Percentiles rank a stretch among this genome's conserved stretches.
These are phyloP conservation scores for Ophiostoma tasmaniense DNA, from an alignment of 2,329 filamentous ascomycete species.

Conservation along the genomic window DNA sequence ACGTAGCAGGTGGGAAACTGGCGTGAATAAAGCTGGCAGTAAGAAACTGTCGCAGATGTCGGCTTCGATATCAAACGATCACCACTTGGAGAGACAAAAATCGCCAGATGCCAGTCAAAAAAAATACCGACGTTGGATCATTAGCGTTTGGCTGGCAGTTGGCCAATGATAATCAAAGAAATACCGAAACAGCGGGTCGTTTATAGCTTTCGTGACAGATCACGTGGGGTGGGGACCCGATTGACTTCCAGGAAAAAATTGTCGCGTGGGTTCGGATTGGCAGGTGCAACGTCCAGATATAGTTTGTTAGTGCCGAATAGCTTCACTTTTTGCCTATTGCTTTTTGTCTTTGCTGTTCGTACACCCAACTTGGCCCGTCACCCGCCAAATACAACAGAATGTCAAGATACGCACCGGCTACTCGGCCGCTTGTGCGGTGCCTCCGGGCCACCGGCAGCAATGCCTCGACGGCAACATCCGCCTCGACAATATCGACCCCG, in stretches of 20 bases:
- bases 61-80: neutral
- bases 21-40: neutral
- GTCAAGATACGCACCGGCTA: slow-evolving; percentile 19
- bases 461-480: slow-evolving; percentile 3
- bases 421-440: slow-evolving; percentile 21
- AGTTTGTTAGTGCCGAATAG: slow-evolving; percentile 2
- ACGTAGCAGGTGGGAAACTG: no score
- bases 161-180: neutral
- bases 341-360: neutral
- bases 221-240: slow-evolving; percentile 5
- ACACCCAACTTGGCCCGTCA: neutral
- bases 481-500: slow-evolving; percentile 6
- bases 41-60: neutral
- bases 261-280: slow-evolving; percentile 12
- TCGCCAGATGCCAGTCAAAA: neutral
- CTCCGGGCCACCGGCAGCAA: slow-evolving; percentile 13
- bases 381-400: slow-evolving; percentile 9
- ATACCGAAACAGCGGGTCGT: neutral
- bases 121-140: neutral
- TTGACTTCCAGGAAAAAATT: slow-evolving; percentile 11
- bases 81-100: neutral
- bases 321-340: slow-evolving; percentile 7
- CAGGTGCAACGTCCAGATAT: neutral
- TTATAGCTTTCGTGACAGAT: neutral
- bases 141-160: neutral